Percentiles rank a stretch among this genome's conserved stretches.
phyloP scores from a whole-genome alignment of 768 basidiomycete genomes.

The Sistotremastrum suecicum region DNA sequence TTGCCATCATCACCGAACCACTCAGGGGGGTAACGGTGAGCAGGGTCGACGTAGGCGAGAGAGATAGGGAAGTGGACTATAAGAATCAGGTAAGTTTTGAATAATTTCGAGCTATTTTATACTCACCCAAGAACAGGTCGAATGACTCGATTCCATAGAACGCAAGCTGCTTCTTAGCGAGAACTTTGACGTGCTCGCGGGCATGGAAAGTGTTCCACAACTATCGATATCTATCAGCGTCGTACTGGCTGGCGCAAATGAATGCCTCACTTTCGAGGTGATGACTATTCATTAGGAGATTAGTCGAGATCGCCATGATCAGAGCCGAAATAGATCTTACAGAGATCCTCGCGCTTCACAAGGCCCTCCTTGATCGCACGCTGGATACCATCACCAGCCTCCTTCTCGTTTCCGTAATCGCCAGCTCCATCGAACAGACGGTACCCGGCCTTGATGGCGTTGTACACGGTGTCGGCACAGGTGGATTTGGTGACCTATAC shows the following conservation, averaged over 20 bases:
- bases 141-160: slow-evolving; percentile 82
- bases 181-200: slow-evolving; percentile 40
- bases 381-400: slow-evolving; percentile 65
- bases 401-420: slow-evolving; percentile 84
- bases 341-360: slow-evolving; percentile 79
- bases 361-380: slow-evolving; percentile 70
- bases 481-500: slow-evolving; percentile 39
- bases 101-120: too few species aligned
- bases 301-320: neutral
- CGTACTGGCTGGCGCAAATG: neutral
- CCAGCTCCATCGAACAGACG: slow-evolving; percentile 77
- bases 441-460: slow-evolving; percentile 77
- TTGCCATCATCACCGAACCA: slow-evolving; percentile 68
- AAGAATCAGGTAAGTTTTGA: slow-evolving; percentile 1
- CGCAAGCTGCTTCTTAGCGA: slow-evolving; percentile 49
- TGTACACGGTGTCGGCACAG: slow-evolving; percentile 64
- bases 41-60: slow-evolving; percentile 66
- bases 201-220: slow-evolving; percentile 88
- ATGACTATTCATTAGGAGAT: slow-evolving; percentile 35
- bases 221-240: slow-evolving; percentile 17
- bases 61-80: slow-evolving; percentile 73
- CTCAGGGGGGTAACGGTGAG: slow-evolving; percentile 65
- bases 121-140: slow-evolving; percentile 43
- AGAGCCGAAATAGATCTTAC: slow-evolving; percentile 28
- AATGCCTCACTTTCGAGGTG: slow-evolving; percentile 52